phyloP scores from a whole-genome alignment of 495 filamentous ascomycete species.

The Paragyromitra xinjiangensis region DNA sequence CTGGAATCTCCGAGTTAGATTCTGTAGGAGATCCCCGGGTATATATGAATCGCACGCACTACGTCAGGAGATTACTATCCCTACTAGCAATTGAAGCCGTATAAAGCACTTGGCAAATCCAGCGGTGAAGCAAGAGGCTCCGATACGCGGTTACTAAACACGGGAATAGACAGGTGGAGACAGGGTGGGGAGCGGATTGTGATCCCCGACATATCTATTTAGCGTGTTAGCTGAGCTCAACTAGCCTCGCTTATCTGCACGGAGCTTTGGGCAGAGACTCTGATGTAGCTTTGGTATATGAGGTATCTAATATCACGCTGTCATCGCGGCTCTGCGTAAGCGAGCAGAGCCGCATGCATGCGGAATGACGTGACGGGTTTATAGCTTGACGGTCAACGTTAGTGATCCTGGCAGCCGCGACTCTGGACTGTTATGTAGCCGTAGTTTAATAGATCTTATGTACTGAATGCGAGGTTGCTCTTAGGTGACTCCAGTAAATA shows the following conservation, averaged over 20 bases:
- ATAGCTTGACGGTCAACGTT: background rate
- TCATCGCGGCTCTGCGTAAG: background rate
- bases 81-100: background rate
- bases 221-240: background rate
- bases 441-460: too few relatives aligned
- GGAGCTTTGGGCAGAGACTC: too few relatives aligned
- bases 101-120: background rate
- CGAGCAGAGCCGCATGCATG: constrained; percentile 20
- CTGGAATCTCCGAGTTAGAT: background rate
- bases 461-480: too few relatives aligned
- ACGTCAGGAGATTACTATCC: background rate
- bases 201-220: constrained; percentile 11
- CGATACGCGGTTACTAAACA: background rate
- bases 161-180: background rate
- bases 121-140: background rate
- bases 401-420: background rate
- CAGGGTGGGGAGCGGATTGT: background rate
- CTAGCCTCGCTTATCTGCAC: too few relatives aligned
- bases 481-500: too few relatives aligned
- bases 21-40: background rate
- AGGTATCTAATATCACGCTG: background rate
- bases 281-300: background rate
- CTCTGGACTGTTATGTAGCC: too few relatives aligned
- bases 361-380: background rate
- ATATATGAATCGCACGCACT: background rate